Evolutionary conservation across 192 early-diverging fungal species (phyloP), one percentile per base, ranked within the genome.

Genomic region (Oehlia diaphana): DNA sequence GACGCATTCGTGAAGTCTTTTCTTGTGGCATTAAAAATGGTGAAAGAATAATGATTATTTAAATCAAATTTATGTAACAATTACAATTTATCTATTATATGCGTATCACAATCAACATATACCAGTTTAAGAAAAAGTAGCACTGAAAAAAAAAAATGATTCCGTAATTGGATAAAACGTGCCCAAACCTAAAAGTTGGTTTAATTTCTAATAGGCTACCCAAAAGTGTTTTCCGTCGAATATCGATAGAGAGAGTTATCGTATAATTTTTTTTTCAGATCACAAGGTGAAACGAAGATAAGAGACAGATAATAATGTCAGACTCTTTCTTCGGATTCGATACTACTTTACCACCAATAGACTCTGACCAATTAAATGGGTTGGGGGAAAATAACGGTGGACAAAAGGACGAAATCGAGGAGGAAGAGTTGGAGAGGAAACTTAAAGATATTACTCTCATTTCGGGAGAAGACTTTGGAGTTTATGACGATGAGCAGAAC

Each of bases 401-500:
- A 9, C 83, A 86, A 58, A 79, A 79, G 14, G 64, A 53, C 37
- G 67, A 35, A 44, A 49, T 70, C n/a, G 63, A 63, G 16, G 63
- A 80, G 21, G 77, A 74, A 53, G 83, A 84, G 62, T 73, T 86
- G 66, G 80, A 83, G 47, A 78, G 79, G 14, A 79, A 79, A 68
- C 79, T 83, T 42, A 81, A 82, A 73, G 79, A 79, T 66, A 83
- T 83, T 28, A 79, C 84, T 33, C 82, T 83, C 14, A 80, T 79
- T 69, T 84, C 80, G 47, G 79, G 80, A n/a, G 86, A 89, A 75
- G 91, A 92, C 72, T 79, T 91, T 68, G 91, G 92, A 53, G 85
- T 89, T 76, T 90, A 81, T 82, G 88, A 86, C 85, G 92, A 76
- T 89, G 92, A 88, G 50, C 91, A 87, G 61, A 79, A 85, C 26